A percentile compares a stretch with the other conserved stretches of the same genome.
Evolutionary conservation across 192 early-diverging fungal species (phyloP).

Genomic region (Coemansia sp.): DNA sequence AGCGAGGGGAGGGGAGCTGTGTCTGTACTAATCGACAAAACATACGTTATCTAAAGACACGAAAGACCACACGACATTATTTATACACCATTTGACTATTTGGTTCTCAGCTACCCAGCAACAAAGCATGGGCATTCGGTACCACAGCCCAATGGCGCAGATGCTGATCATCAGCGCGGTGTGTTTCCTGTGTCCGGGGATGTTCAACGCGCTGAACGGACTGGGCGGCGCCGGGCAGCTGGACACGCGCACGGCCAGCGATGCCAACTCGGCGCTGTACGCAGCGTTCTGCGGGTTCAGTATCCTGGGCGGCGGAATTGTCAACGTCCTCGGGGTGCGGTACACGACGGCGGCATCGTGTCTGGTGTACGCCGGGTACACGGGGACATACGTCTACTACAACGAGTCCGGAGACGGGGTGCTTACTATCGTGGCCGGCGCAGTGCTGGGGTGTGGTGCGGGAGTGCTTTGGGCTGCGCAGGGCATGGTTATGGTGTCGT

Average conservation of each 20-base stretch:
- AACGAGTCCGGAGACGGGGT: constrained; percentile 59
- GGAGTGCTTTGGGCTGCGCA: constrained; percentile 72
- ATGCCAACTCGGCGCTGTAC: constrained; percentile 75
- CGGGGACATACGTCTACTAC: constrained; percentile 68
- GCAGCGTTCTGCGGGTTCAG: constrained; percentile 73
- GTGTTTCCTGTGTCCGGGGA: constrained; percentile 77
- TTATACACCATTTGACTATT: neutral
- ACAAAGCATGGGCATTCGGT: constrained; percentile 13
- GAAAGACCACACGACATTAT: neutral
- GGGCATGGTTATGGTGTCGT: constrained; percentile 79
- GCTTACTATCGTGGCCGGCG: constrained; percentile 71
- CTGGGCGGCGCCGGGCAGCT: constrained; percentile 70
- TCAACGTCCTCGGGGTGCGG: constrained; percentile 76
- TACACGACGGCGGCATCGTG: constrained; percentile 65
- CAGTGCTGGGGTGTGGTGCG: constrained; percentile 74
- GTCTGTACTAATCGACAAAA: no score
- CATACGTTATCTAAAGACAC: no score
- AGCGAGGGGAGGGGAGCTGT: no score
- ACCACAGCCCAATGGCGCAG: constrained; percentile 66
- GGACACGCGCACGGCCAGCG: constrained; percentile 59
- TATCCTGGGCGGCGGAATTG: constrained; percentile 73
- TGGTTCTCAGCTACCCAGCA: neutral
- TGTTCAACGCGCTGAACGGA: constrained; percentile 72
- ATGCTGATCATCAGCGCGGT: constrained; percentile 68
- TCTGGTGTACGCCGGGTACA: constrained; percentile 70